Evolutionary conservation across 345 rosid genomes (phyloP).

Genomic region (Kandelia obovata): DNA sequence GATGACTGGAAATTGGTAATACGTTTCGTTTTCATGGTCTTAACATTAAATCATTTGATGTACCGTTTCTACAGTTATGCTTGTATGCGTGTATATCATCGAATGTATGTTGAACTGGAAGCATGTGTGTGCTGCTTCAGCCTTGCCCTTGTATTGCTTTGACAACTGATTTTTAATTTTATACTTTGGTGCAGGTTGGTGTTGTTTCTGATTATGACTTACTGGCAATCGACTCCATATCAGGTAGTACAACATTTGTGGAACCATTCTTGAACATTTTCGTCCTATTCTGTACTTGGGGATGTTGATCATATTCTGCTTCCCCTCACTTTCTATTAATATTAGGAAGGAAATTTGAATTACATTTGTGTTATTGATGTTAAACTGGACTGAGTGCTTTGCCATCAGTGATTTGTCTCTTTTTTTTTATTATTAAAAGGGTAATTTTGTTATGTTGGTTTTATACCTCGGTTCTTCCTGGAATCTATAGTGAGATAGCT

Average conservation of each 20-base stretch:
- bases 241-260: constrained; percentile 45
- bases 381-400: not conserved
- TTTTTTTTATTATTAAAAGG: not conserved
- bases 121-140: too few relatives aligned
- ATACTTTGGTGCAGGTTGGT: constrained; percentile 62
- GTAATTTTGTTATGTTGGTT: constrained; percentile 1
- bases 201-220: constrained; percentile 96
- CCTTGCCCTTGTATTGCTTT: not conserved
- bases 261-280: not conserved
- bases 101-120: too few relatives aligned
- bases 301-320: constrained; percentile 5
- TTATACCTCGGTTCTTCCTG: constrained; percentile 5
- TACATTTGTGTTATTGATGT: not conserved
- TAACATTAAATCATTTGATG: too few relatives aligned
- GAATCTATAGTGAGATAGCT: constrained; percentile 16
- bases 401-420: not conserved
- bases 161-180: constrained; percentile 6
- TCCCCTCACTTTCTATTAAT: not conserved
- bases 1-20: constrained; percentile 2
- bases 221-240: constrained; percentile 76
- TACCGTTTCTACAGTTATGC: too few relatives aligned
- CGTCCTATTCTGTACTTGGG: constrained; percentile 1
- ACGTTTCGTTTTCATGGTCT: not conserved
- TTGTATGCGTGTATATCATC: too few relatives aligned
- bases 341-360: not conserved